These are phyloP conservation scores for Capsella bursapastoris DNA, from an alignment of 345 rosid genomes.

Conservation along the genomic window DNA sequence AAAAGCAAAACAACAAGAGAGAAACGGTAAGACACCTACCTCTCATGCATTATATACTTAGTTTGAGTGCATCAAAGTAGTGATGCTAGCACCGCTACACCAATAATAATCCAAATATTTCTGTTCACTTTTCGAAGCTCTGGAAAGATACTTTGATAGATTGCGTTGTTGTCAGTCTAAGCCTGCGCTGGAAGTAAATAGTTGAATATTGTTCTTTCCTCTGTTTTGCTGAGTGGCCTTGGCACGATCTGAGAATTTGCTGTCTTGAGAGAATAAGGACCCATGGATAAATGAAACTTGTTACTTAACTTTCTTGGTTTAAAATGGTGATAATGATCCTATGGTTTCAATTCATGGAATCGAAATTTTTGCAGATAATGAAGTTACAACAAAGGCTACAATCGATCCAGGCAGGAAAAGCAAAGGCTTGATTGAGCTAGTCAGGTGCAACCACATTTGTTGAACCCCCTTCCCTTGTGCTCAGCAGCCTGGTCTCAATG, in stretches of 20 bases:
- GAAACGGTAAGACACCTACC: constrained; percentile 62
- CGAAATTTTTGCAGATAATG: constrained; percentile 56
- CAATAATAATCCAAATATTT: background rate
- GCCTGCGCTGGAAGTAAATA: background rate
- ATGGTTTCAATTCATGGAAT: constrained; percentile 29
- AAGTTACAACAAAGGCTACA: constrained; percentile 89
- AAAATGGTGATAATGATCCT: constrained; percentile 11
- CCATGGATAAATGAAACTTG: constrained; percentile 3
- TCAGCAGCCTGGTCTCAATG: constrained; percentile 9
- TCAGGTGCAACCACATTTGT: constrained; percentile 33
- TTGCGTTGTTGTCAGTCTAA: background rate
- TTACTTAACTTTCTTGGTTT: background rate
- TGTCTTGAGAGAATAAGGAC: constrained; percentile 7
- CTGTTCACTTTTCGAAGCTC: constrained; percentile 12
- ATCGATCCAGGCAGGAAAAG: constrained; percentile 86
- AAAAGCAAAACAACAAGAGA: constrained; percentile 87
- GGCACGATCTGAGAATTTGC: constrained; percentile 4
- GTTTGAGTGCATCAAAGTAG: constrained; percentile 2
- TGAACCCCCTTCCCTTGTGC: constrained; percentile 6
- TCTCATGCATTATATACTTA: constrained; percentile 17
- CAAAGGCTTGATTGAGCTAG: constrained; percentile 60
- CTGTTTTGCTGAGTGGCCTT: constrained; percentile 8
- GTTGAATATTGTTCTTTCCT: background rate
- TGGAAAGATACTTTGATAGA: background rate
- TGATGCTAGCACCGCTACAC: background rate